Conservation (phyloP, 139 green algal species). For the Diplosphaera chodatii region DNA sequence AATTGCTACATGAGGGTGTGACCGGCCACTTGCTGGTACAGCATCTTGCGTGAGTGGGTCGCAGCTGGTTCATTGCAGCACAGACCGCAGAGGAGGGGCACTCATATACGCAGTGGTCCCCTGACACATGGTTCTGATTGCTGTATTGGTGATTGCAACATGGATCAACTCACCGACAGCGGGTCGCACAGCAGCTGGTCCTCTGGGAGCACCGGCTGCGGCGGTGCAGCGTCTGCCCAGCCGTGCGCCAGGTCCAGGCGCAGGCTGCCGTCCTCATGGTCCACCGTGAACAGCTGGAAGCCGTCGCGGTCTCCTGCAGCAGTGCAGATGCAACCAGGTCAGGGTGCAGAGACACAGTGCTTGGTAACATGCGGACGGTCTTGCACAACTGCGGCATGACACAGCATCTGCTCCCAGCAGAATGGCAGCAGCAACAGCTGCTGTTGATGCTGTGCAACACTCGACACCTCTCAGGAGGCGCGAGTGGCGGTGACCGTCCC, state of each 20-base stretch:
- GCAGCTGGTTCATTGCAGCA: no score
- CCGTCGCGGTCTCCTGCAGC: slow-evolving; percentile 33
- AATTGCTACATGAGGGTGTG: no score
- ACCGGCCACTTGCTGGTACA: no score
- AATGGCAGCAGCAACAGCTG: no score
- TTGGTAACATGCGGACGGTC: no score
- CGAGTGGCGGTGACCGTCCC: slow-evolving; percentile 50
- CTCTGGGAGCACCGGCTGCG: slow-evolving; percentile 34
- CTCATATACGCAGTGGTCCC: no score
- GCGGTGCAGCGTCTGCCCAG: slow-evolving; percentile 27
- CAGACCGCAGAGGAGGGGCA: no score
- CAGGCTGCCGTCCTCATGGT: slow-evolving; percentile 50
- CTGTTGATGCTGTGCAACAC: no score
- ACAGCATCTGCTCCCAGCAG: background rate
- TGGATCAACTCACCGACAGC: background rate
- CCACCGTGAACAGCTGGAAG: slow-evolving; percentile 63
- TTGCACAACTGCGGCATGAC: no score
- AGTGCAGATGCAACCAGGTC: background rate
- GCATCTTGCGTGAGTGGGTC: no score
- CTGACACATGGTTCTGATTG: no score
- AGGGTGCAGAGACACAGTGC: background rate
- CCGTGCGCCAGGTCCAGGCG: slow-evolving; percentile 51
- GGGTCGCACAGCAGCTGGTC: slow-evolving; percentile 64
- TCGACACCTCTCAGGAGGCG: slow-evolving; percentile 24
- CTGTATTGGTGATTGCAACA: no score